phyloP scores from a whole-genome alignment of 805 yeast species.

The Wickerhamomyces ciferrii region DNA sequence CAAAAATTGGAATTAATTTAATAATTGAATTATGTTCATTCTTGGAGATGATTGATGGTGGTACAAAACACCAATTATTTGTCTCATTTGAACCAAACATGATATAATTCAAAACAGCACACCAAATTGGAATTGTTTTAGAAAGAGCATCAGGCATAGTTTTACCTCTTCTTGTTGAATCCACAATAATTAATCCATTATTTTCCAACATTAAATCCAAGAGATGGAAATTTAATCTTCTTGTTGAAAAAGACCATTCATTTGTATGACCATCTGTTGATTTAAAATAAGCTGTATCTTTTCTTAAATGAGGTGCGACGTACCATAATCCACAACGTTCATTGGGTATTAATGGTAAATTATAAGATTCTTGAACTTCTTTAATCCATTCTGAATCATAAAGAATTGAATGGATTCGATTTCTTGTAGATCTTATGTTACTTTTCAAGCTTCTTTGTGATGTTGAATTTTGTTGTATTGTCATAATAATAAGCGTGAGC shows the following conservation, averaged over 20 bases:
- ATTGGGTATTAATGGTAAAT: conserved; percentile 55
- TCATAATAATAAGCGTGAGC: no score
- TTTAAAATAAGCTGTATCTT: conserved; percentile 66
- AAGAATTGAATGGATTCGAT: conserved; percentile 68
- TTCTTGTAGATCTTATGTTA: conserved; percentile 42
- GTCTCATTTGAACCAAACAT: conserved; percentile 29
- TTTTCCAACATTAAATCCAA: conserved; percentile 38
- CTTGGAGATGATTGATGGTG: conserved; percentile 46
- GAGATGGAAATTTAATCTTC: conserved; percentile 73
- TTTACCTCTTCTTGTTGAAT: conserved; percentile 84
- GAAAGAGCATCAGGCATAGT: conserved; percentile 81
- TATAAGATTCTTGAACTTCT: conserved; percentile 30
- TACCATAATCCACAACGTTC: conserved; percentile 91
- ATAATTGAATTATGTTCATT: conserved; percentile 53
- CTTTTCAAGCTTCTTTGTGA: conserved; percentile 32
- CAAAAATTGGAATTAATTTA: conserved; percentile 42
- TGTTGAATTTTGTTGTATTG: no score
- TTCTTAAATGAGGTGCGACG: conserved; percentile 37
- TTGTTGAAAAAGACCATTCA: conserved; percentile 72
- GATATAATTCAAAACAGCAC: conserved; percentile 64
- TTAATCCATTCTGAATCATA: conserved; percentile 52
- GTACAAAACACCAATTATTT: conserved; percentile 40
- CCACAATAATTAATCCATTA: conserved; percentile 59
- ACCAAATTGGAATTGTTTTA: conserved; percentile 90
- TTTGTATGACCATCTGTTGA: conserved; percentile 88